Conservation (phyloP, 2,329 filamentous ascomycete species). For the Dothistroma pini region DNA sequence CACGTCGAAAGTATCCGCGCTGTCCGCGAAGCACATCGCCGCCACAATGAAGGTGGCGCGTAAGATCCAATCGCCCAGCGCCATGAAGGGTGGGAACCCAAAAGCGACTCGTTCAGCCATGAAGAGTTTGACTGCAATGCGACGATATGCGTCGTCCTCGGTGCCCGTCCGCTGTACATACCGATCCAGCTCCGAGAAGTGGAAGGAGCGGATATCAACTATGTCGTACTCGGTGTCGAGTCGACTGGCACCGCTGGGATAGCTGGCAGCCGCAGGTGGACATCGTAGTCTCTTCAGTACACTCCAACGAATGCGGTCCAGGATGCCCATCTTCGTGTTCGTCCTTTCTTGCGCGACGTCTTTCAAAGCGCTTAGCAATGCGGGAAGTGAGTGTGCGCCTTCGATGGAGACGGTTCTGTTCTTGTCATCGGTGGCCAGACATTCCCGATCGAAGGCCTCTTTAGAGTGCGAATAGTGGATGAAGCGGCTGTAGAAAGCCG, state of each 20-base stretch:
- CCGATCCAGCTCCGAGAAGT: slow-evolving; percentile 40
- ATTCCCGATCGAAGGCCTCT: slow-evolving; percentile 61
- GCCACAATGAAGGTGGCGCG: slow-evolving; percentile 25
- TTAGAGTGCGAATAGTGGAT: slow-evolving; percentile 60
- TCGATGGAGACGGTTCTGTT: slow-evolving; percentile 58
- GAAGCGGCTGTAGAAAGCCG: slow-evolving; percentile 65
- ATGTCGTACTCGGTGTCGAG: slow-evolving; percentile 12
- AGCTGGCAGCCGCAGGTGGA: slow-evolving; percentile 38
- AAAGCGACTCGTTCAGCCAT: slow-evolving; percentile 40
- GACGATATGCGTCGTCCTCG: slow-evolving; percentile 36
- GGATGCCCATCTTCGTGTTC: not conserved
- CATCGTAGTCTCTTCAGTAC: slow-evolving; percentile 40
- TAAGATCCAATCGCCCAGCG: slow-evolving; percentile 26
- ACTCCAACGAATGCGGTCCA: slow-evolving; percentile 36
- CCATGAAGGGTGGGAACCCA: slow-evolving; percentile 37
- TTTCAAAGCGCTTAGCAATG: slow-evolving; percentile 37
- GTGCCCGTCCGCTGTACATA: slow-evolving; percentile 31
- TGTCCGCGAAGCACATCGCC: slow-evolving; percentile 26
- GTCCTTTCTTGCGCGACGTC: slow-evolving; percentile 5
- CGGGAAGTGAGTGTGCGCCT: slow-evolving; percentile 50
- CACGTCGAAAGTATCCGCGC: slow-evolving; percentile 23
- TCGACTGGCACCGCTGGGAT: slow-evolving; percentile 27
- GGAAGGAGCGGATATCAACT: slow-evolving; percentile 37
- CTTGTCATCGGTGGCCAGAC: slow-evolving; percentile 47
- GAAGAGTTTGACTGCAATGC: slow-evolving; percentile 40